Evolutionary conservation across 2,329 filamentous ascomycete species (phyloP).

Genomic region (Fonsecaea pedrosoi): DNA sequence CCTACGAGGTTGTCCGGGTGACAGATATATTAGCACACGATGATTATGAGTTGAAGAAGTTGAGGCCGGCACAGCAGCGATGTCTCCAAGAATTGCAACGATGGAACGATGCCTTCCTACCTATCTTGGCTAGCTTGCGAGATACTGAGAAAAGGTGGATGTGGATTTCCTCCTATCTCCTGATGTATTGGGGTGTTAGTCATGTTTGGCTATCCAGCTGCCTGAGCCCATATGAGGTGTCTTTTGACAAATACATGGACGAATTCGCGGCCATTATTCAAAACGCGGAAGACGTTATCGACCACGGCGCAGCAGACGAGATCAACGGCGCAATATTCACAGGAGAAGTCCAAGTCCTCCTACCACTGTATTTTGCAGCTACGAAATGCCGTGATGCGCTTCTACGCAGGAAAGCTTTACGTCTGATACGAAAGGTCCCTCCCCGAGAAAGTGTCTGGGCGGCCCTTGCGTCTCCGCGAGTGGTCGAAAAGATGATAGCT

Average conservation of each 20-base stretch:
- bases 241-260: slow-evolving; percentile 29
- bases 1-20: slow-evolving; percentile 29
- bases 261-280: slow-evolving; percentile 26
- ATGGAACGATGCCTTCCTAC: slow-evolving; percentile 22
- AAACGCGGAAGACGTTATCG: slow-evolving; percentile 23
- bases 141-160: slow-evolving; percentile 17
- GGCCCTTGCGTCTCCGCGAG: slow-evolving; percentile 17
- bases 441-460: slow-evolving; percentile 30
- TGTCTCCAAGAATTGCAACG: slow-evolving; percentile 19
- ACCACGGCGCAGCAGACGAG: not conserved
- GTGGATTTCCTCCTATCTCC: slow-evolving; percentile 23
- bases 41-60: slow-evolving; percentile 15
- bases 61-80: slow-evolving; percentile 12
- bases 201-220: slow-evolving; percentile 30
- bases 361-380: slow-evolving; percentile 46
- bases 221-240: slow-evolving; percentile 13
- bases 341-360: slow-evolving; percentile 44
- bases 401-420: slow-evolving; percentile 41
- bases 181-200: slow-evolving; percentile 32
- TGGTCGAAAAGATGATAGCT: slow-evolving; percentile 27
- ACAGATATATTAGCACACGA: slow-evolving; percentile 16
- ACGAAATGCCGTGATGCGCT: slow-evolving; percentile 45
- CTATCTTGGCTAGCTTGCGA: not conserved
- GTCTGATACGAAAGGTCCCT: slow-evolving; percentile 30
- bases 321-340: slow-evolving; percentile 26